Conservation (phyloP, 768 basidiomycete genomes). For the Podaxis sp. region DNA sequence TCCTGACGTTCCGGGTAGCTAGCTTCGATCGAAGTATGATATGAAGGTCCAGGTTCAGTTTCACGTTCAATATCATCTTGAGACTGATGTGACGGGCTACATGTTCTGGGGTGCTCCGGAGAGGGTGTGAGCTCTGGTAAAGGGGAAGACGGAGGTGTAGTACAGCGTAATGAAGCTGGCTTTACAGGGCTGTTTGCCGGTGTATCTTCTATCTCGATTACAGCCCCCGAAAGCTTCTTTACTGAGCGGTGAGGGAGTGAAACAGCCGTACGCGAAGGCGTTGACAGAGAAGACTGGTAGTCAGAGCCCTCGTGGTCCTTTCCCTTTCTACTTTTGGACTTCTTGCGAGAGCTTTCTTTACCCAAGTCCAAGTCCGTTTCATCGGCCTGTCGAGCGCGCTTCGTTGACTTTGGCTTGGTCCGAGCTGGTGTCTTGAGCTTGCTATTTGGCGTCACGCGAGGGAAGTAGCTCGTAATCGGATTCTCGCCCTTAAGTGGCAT, state of each 20-base stretch:
- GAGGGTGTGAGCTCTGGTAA: slow-evolving; percentile 11
- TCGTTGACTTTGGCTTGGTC: background rate
- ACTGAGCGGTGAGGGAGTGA: background rate
- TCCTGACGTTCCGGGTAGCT: background rate
- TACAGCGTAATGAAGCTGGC: background rate
- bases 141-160: slow-evolving; percentile 9
- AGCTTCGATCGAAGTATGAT: background rate
- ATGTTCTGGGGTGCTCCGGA: background rate
- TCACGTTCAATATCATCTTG: background rate
- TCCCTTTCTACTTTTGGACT: slow-evolving; percentile 1
- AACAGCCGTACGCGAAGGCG: background rate
- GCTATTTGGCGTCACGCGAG: background rate
- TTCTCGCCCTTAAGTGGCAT: slow-evolving; percentile 22
- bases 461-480: slow-evolving; percentile 23
- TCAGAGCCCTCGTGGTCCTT: background rate
- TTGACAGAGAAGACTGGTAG: background rate
- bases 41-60: background rate
- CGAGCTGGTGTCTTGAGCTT: background rate
- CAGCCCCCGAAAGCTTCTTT: background rate
- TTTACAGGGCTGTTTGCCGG: background rate
- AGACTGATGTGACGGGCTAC: background rate
- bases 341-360: slow-evolving; percentile 4
- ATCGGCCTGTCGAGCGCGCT: background rate
- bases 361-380: background rate
- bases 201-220: slow-evolving; percentile 3